phyloP scores from a whole-genome alignment of 176 grass and related monocot species.

The Aegilops sharonensis region DNA sequence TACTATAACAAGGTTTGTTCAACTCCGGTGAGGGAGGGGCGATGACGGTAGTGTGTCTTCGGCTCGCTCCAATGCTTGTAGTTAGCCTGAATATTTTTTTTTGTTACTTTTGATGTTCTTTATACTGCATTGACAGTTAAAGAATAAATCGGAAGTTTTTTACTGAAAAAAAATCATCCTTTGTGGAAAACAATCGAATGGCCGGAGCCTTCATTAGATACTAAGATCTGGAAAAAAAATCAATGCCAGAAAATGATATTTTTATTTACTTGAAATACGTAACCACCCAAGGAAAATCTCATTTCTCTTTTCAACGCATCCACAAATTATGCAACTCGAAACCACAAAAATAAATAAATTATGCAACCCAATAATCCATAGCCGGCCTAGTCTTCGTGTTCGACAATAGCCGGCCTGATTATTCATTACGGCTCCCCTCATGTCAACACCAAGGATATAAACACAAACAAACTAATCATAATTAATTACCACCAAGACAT shows the following conservation, averaged over 20 bases:
- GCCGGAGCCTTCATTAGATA: too few species aligned
- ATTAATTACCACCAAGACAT: background rate
- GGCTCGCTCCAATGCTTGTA: too few species aligned
- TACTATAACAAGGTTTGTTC: too few species aligned
- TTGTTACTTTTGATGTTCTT: too few species aligned
- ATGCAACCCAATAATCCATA: background rate
- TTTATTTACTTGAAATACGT: background rate
- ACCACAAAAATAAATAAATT: background rate
- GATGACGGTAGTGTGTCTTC: too few species aligned
- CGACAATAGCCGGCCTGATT: background rate
- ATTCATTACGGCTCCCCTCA: background rate
- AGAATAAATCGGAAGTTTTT: too few species aligned
- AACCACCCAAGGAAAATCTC: background rate
- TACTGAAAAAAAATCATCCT: too few species aligned
- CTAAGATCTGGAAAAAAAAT: too few species aligned
- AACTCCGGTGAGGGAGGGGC: too few species aligned
- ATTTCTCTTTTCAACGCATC: background rate
- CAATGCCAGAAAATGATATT: background rate
- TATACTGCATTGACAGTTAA: too few species aligned
- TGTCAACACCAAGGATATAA: background rate
- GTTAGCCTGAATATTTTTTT: too few species aligned
- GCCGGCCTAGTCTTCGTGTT: background rate
- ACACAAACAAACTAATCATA: background rate
- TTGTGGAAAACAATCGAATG: too few species aligned
- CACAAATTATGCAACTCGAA: background rate